These are phyloP conservation scores for Beauveria sp. DNA, from an alignment of 2,329 filamentous ascomycete genomes.

Conservation along the genomic window DNA sequence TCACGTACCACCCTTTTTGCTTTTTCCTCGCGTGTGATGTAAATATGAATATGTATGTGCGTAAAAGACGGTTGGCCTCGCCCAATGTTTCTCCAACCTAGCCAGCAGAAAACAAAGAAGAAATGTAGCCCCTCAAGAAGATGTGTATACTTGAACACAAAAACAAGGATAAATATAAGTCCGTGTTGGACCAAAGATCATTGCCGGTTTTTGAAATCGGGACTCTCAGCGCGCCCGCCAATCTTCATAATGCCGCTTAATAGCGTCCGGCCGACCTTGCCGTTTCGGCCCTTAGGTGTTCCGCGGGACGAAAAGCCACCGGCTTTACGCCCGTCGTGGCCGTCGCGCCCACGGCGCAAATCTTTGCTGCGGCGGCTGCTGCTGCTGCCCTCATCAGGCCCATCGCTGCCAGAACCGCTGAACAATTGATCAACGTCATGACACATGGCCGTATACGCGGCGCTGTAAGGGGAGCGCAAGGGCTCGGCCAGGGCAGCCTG, in stretches of 20 bases:
- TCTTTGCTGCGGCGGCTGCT: conserved; percentile 25
- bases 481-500: conserved; percentile 29
- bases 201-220: conserved; percentile 25
- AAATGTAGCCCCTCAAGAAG: neutral
- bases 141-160: neutral
- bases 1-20: neutral
- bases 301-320: conserved; percentile 19
- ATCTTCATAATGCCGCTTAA: conserved; percentile 38
- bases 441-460: conserved; percentile 16
- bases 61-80: neutral
- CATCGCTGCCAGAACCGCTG: conserved; percentile 45
- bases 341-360: conserved; percentile 21
- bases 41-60: neutral
- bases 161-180: neutral
- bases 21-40: neutral
- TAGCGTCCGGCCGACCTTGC: conserved; percentile 33
- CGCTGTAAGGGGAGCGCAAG: conserved; percentile 1
- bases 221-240: conserved; percentile 32
- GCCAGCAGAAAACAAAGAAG: neutral
- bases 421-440: conserved; percentile 31
- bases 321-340: conserved; percentile 20
- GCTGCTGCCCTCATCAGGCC: conserved; percentile 18
- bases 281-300: conserved; percentile 29
- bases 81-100: neutral
- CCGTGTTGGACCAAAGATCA: neutral